phyloP scores from a whole-genome alignment of 106 monocot species.

The Narthecium ossifragum region DNA sequence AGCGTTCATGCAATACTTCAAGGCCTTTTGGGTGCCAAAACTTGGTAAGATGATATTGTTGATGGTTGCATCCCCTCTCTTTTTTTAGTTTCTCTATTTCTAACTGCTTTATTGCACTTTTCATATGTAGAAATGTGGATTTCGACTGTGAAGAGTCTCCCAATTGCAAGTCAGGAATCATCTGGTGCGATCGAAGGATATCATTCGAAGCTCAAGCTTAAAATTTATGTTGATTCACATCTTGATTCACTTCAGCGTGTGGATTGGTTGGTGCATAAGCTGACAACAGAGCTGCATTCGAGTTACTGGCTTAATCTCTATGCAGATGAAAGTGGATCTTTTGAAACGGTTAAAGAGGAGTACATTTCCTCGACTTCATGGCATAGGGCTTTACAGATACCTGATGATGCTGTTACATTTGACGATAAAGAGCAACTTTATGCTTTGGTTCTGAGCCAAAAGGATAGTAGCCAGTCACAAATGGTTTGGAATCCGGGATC shows the following conservation, averaged over 20 bases:
- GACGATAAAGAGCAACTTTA: conserved; percentile 40
- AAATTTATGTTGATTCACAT: conserved; percentile 82
- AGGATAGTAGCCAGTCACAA: conserved; percentile 23
- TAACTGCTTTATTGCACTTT: not conserved
- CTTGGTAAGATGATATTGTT: conserved; percentile 61
- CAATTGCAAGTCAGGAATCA: conserved; percentile 78
- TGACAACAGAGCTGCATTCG: conserved; percentile 96
- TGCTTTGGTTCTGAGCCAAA: conserved; percentile 73
- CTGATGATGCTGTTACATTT: conserved; percentile 57
- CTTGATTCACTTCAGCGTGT: conserved; percentile 82
- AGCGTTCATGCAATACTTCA: conserved; percentile 80
- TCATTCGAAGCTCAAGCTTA: conserved; percentile 83
- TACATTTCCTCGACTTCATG: conserved; percentile 86
- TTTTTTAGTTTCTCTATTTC: conserved; percentile 1
- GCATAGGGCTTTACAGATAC: conserved; percentile 78
- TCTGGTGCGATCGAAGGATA: conserved; percentile 87
- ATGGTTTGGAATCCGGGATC: conserved; percentile 84
- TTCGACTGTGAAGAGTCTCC: conserved; percentile 59
- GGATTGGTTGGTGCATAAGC: conserved; percentile 95
- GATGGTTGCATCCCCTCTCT: not conserved
- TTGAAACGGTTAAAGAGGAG: conserved; percentile 67
- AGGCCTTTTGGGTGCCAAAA: conserved; percentile 87
- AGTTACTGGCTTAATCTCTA: conserved; percentile 87
- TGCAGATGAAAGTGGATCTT: conserved; percentile 90
- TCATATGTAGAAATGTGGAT: conserved; percentile 87